Percentiles rank a stretch among this genome's conserved stretches.
Evolutionary conservation across 352 stramenopile species (phyloP).

Genomic region (Blastocystis sp.): DNA sequence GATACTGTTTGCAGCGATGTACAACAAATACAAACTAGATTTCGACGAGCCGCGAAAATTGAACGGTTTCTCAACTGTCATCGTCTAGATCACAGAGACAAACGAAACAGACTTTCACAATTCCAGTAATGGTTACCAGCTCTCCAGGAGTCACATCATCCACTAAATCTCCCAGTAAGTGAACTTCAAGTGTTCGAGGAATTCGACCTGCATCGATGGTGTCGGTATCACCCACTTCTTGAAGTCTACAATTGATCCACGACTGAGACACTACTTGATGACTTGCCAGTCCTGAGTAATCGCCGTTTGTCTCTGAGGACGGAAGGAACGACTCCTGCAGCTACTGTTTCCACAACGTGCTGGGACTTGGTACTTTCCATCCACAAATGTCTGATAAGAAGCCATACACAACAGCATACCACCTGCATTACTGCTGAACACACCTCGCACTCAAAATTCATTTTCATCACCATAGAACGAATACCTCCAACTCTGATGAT

Average conservation of each 20-base stretch:
- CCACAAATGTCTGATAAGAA: slow-evolving; percentile 68
- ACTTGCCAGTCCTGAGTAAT: slow-evolving; percentile 82
- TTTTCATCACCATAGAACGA: slow-evolving; percentile 76
- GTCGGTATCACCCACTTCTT: slow-evolving; percentile 26
- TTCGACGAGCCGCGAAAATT: background rate
- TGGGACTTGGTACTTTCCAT: slow-evolving; percentile 76
- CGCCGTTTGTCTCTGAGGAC: slow-evolving; percentile 76
- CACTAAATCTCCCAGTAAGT: slow-evolving; percentile 83
- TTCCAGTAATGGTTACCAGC: slow-evolving; percentile 82
- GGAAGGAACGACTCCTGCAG: slow-evolving; percentile 72
- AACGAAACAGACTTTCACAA: slow-evolving; percentile 86
- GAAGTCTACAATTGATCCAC: background rate
- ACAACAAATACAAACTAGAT: slow-evolving; percentile 81
- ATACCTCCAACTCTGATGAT: slow-evolving; percentile 77
- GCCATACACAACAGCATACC: slow-evolving; percentile 54
- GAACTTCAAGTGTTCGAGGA: slow-evolving; percentile 78
- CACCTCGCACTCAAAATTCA: slow-evolving; percentile 78
- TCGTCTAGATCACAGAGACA: slow-evolving; percentile 60
- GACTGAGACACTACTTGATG: slow-evolving; percentile 70
- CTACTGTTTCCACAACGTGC: slow-evolving; percentile 70
- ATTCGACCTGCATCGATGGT: slow-evolving; percentile 73
- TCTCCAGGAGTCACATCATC: slow-evolving; percentile 89
- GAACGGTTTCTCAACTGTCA: background rate
- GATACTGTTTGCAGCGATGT: slow-evolving; percentile 74
- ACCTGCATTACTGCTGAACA: slow-evolving; percentile 73